A percentile compares a stretch with the other conserved stretches of the same genome.
Evolutionary conservation across 2,329 filamentous ascomycete species (phyloP).

Genomic region (Helotiales sp.): DNA sequence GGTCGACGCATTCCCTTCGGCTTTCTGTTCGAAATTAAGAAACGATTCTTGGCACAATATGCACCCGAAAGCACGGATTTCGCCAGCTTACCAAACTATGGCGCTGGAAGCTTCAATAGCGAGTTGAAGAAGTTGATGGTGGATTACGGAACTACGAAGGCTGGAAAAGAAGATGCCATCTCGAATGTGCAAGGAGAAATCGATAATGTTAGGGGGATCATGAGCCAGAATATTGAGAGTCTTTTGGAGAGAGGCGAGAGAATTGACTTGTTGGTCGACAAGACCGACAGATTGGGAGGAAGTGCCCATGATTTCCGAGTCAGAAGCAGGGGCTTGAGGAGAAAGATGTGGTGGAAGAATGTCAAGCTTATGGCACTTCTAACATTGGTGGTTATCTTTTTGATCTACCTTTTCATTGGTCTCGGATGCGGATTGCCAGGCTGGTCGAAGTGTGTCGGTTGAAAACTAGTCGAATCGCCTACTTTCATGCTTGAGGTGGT

Average conservation of each 20-base stretch:
- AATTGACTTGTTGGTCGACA: conserved; percentile 92
- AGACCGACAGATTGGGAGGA: conserved; percentile 90
- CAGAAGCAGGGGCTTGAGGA: conserved; percentile 81
- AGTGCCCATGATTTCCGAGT: conserved; percentile 91
- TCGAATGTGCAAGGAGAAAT: conserved; percentile 86
- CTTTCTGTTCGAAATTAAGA: conserved; percentile 88
- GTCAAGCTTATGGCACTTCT: conserved; percentile 88
- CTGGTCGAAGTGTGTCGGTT: conserved; percentile 43
- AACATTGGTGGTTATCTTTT: conserved; percentile 71
- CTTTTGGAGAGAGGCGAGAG: conserved; percentile 89
- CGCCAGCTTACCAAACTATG: conserved; percentile 81
- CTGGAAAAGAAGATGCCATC: conserved; percentile 80
- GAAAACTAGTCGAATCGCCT: background rate
- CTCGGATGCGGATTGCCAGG: conserved; percentile 74
- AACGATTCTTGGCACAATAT: conserved; percentile 79
- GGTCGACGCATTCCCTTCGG: conserved; percentile 91
- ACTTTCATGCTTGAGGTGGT: background rate
- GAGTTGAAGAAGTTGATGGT: conserved; percentile 79
- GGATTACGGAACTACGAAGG: conserved; percentile 79
- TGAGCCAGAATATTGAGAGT: conserved; percentile 94
- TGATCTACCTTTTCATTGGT: conserved; percentile 73
- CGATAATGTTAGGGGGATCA: conserved; percentile 88
- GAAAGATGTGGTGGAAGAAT: conserved; percentile 99
- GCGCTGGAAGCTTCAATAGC: conserved; percentile 84
- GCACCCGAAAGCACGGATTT: conserved; percentile 72